phyloP scores from a whole-genome alignment of 805 yeast genomes.

The Ogataea pini region DNA sequence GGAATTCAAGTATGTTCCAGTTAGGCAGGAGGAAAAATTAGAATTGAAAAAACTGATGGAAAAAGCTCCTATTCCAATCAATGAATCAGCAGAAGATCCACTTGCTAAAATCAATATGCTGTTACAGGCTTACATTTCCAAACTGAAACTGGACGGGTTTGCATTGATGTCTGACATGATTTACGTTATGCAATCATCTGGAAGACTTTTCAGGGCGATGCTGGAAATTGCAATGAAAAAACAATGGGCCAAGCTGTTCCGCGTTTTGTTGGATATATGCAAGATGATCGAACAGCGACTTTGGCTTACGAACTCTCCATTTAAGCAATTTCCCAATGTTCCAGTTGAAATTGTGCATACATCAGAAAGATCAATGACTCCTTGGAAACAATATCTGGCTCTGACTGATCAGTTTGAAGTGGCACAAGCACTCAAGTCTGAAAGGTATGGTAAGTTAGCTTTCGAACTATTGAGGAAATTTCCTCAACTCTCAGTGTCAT shows the following conservation, averaged over 20 bases:
- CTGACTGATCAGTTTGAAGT: conserved; percentile 70
- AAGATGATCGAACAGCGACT: conserved; percentile 77
- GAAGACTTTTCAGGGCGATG: conserved; percentile 82
- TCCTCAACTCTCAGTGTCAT: conserved; percentile 64
- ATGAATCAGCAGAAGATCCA: conserved; percentile 68
- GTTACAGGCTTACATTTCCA: conserved; percentile 84
- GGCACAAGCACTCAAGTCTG: conserved; percentile 77
- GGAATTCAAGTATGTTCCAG: conserved; percentile 82
- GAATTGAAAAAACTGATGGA: conserved; percentile 72
- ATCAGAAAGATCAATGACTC: conserved; percentile 77
- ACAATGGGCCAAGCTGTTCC: conserved; percentile 69
- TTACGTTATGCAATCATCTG: conserved; percentile 90
- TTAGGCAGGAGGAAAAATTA: conserved; percentile 79
- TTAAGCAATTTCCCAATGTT: conserved; percentile 76
- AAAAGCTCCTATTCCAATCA: conserved; percentile 83
- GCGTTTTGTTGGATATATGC: conserved; percentile 59
- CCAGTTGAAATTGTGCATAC: conserved; percentile 70
- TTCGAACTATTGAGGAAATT: conserved; percentile 65
- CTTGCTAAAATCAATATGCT: conserved; percentile 76
- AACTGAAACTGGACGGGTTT: conserved; percentile 76
- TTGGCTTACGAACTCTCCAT: conserved; percentile 86
- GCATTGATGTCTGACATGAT: conserved; percentile 93
- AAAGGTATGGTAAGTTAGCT: conserved; percentile 59
- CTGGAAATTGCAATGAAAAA: conserved; percentile 72
- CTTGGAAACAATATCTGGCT: conserved; percentile 77